phyloP scores from a whole-genome alignment of 2,329 filamentous ascomycete species.

The Aspergillus pseudonomiae region DNA sequence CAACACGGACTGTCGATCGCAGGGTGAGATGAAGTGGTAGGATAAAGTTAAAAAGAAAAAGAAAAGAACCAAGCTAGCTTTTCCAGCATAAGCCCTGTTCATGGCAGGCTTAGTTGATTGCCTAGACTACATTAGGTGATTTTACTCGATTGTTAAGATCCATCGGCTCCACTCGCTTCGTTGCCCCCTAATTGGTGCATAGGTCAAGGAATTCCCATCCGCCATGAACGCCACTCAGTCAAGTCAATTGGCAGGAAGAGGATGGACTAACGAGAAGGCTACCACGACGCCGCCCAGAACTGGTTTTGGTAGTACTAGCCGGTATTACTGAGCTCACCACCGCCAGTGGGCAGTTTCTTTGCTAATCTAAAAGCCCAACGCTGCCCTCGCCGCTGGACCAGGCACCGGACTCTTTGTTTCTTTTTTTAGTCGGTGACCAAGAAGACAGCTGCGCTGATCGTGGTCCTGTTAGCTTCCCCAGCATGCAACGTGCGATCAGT shows the following conservation, averaged over 20 bases:
- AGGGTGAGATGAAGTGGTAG: background rate
- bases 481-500: background rate
- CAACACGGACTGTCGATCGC: background rate
- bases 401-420: background rate
- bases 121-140: background rate
- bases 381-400: background rate
- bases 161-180: background rate
- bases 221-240: background rate
- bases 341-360: background rate
- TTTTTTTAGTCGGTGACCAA: background rate
- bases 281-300: background rate
- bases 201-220: background rate
- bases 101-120: background rate
- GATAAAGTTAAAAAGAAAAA: background rate
- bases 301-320: background rate
- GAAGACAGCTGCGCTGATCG: background rate
- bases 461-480: background rate
- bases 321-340: background rate
- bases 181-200: background rate
- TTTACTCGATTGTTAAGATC: background rate
- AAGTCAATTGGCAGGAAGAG: background rate
- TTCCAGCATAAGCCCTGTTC: background rate
- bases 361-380: background rate
- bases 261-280: background rate
- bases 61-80: background rate